A percentile compares a stretch with the other conserved stretches of the same genome.
These are phyloP conservation scores for Cyphellophora attinorum DNA, from an alignment of 2,329 filamentous ascomycete species.

Conservation along the genomic window DNA sequence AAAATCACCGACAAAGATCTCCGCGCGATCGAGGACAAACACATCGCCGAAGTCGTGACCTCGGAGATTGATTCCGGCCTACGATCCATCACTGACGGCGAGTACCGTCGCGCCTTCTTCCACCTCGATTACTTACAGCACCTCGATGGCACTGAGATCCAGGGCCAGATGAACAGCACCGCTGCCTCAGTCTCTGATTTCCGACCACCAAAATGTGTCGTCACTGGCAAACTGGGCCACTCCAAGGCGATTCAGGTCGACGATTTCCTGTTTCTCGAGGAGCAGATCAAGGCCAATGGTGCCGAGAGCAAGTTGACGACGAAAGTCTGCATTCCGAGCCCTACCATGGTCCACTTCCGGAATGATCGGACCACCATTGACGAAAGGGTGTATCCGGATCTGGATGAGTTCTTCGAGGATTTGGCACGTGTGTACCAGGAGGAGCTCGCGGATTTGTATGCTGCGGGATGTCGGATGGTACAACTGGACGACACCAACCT, in stretches of 20 bases:
- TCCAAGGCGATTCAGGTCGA: conserved; percentile 46
- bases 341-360: conserved; percentile 54
- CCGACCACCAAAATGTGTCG: conserved; percentile 44
- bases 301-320: conserved; percentile 11
- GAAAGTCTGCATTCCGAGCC: conserved; percentile 49
- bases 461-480: conserved; percentile 46
- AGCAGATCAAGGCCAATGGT: conserved; percentile 28
- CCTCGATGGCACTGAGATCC: conserved; percentile 43
- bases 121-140: conserved; percentile 51
- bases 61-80: conserved; percentile 42
- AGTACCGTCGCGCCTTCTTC: conserved; percentile 49
- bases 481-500: conserved; percentile 52
- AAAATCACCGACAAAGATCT: conserved; percentile 35
- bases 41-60: conserved; percentile 39
- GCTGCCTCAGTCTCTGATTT: conserved; percentile 22
- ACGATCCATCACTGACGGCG: conserved; percentile 45
- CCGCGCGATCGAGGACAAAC: conserved; percentile 41
- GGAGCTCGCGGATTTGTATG: conserved; percentile 44
- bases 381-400: conserved; percentile 42
- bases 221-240: conserved; percentile 46
- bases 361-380: conserved; percentile 45
- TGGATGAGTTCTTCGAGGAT: conserved; percentile 48
- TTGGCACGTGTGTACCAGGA: conserved; percentile 46
- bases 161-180: conserved; percentile 30
- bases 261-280: conserved; percentile 46